Evolutionary conservation across 257 asterid species (phyloP).

Genomic region (Petunia axillaris): DNA sequence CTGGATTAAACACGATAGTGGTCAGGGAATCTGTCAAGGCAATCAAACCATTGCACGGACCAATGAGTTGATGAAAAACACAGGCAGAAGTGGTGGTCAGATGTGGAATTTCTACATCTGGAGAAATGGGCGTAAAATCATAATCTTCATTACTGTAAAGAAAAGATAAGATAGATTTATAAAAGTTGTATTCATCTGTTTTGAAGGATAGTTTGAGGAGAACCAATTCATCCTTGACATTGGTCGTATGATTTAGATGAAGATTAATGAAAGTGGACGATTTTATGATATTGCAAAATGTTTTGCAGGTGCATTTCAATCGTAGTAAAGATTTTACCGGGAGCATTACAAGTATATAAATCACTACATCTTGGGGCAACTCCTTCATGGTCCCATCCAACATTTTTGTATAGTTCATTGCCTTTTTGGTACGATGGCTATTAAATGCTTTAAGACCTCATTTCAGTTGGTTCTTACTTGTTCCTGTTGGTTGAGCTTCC

Average conservation of each 20-base stretch:
- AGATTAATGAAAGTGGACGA: neutral
- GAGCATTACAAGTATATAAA: neutral
- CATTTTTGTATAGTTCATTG: neutral
- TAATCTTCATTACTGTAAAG: neutral
- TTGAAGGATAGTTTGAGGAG: neutral
- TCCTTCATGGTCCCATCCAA: neutral
- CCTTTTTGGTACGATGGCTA: neutral
- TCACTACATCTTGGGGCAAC: neutral
- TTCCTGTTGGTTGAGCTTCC: neutral
- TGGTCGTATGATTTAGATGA: neutral
- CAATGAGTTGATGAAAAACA: conserved; percentile 7
- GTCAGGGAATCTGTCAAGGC: neutral
- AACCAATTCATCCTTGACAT: neutral
- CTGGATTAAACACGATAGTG: conserved; percentile 2
- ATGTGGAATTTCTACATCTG: neutral
- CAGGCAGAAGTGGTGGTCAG: neutral
- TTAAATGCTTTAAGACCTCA: too few species aligned
- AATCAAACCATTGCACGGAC: conserved; percentile 8
- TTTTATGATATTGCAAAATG: neutral
- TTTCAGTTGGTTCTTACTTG: neutral
- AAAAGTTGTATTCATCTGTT: neutral
- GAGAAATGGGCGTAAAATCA: neutral
- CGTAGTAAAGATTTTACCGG: neutral
- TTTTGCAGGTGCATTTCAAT: neutral
- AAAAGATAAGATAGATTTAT: neutral